Evolutionary conservation across 352 stramenopile genomes (phyloP), one percentile per base, ranked within the genome.

Genomic region (Phytophthora hybrid): DNA sequence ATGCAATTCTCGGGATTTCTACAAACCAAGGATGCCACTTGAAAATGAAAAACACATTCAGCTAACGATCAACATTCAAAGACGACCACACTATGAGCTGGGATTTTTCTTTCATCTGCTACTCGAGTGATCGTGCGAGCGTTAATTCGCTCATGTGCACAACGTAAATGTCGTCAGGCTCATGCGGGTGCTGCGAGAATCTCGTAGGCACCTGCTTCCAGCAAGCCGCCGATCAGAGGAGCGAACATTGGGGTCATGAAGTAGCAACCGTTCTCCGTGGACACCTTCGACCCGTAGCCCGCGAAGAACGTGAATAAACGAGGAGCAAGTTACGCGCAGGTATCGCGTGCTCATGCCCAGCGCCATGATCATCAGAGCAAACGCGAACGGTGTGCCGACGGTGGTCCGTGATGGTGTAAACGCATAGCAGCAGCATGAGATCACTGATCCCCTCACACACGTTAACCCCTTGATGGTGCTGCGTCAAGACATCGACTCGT

Each of bases 181-280:
- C 66, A n/a, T 76, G 57, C 1, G 74, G 80, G 64, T 92, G 83
- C 70, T 92, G 83, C 13, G 1, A 84, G 75, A 1, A 90, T 41
- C 37, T 84, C 77, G 73, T 91, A 92, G 21, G 68, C 21, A 31
- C 83, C 81, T 0, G 66, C 82, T 7, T 83, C 82, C 14, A 83
- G 46, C 14, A 87, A 65, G 13, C 76, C 82, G 16, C 83, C 84
- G 11, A 89, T 62, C 14, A 80, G 58, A 14, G 82, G 84, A 10
- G 74, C 82, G 32, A 91, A 80, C 63, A 91, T 76, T 16, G 82
- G 82, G 64, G 88, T 84, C 69, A 81, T 82, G 60, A 91, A 90
- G 80, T 91, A 91, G 77, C 76, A 71, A 34, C 73, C 76, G 49
- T 77, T 74, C 14, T 77, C 57, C 29, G 84, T 89, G 47, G 84